Evolutionary conservation across 2,329 filamentous ascomycete genomes (phyloP), one percentile per base, ranked within the genome.

Genomic region (Aspergillus sp.): DNA sequence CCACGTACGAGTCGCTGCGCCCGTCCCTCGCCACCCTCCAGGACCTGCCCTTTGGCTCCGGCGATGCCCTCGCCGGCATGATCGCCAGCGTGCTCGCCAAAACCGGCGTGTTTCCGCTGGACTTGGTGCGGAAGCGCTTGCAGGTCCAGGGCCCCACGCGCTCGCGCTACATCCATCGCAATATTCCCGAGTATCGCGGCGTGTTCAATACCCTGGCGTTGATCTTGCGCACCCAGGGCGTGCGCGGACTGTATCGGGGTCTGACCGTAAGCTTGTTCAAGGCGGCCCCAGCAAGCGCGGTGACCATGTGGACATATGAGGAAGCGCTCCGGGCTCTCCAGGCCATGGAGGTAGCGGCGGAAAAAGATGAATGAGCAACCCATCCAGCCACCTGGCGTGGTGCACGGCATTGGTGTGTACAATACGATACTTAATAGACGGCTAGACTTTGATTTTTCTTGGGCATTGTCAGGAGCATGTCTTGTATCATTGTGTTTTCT

Each of bases 231-330:
- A 80, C 78, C 7, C 92, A 97, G 70, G 92, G 94, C 0, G 63
- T 86, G 41, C 81, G 89, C 50, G 92, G 93, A 0, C 70, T 97
- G 62, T 99, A 97, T 71, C 82, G 92, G 49, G 94, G 94, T 0
- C 75, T 99, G 68, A 88, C 87, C 1, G 91, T 97, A 51, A 93
- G 91, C 69, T 74, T 99, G 67, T 70, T 97, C 61, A 99, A 99
- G 78, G 90, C 93, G 29, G 94, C 93, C 19, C 94, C 94, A n/a
- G 86, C 89, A 23, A 94, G 89, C 70, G 91, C 92, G 5, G 84
- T 96, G 29, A 97, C 92, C 0, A 89, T 97, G 79, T 97, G 91
- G 91, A 95, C 90, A 2, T 97, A 96, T 72, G 92, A 96, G 76
- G 79, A 87, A 65, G 82, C 82, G 16, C 76, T 97, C 74, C 81